Conservation (phyloP, 2,329 filamentous ascomycete species). For the Helotiales sp. region DNA sequence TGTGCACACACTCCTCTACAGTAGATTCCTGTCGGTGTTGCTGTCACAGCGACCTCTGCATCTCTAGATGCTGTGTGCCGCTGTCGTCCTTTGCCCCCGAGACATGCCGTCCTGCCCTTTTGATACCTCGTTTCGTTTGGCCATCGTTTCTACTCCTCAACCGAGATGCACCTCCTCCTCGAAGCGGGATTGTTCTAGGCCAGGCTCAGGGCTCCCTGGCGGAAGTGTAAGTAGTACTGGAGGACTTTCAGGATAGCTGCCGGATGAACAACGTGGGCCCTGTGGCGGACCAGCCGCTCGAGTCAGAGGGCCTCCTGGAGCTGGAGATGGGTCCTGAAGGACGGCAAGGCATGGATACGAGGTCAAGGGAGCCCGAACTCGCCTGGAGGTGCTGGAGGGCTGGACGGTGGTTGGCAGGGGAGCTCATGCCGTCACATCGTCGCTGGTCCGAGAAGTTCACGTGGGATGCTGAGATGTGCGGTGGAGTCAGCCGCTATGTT, state of each 20-base stretch:
- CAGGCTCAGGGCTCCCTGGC: constrained; percentile 14
- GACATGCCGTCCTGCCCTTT: neutral
- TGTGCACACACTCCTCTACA: neutral
- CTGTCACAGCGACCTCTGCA: constrained; percentile 3
- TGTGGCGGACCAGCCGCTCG: constrained; percentile 9
- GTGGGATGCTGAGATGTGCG: constrained; percentile 3
- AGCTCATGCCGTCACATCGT: neutral
- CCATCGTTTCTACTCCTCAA: constrained; percentile 4
- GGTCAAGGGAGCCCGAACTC: neutral
- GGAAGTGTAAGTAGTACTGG: constrained; percentile 12
- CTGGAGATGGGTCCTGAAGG: neutral
- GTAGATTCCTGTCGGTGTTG: neutral
- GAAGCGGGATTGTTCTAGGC: neutral
- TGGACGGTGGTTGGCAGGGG: too few relatives aligned
- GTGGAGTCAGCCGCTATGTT: constrained; percentile 3
- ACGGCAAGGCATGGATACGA: constrained; percentile 10
- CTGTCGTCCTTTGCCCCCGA: neutral
- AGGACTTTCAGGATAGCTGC: constrained; percentile 16
- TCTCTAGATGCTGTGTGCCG: constrained; percentile 3
- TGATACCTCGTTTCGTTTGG: constrained; percentile 4
- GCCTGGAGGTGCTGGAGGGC: neutral
- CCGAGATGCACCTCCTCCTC: constrained; percentile 2
- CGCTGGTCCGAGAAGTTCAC: constrained; percentile 1
- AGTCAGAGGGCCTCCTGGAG: neutral
- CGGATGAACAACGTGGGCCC: constrained; percentile 17